These are phyloP conservation scores for Chlamydomonas applanata DNA, from an alignment of 139 green algal genomes.

Conservation along the genomic window DNA sequence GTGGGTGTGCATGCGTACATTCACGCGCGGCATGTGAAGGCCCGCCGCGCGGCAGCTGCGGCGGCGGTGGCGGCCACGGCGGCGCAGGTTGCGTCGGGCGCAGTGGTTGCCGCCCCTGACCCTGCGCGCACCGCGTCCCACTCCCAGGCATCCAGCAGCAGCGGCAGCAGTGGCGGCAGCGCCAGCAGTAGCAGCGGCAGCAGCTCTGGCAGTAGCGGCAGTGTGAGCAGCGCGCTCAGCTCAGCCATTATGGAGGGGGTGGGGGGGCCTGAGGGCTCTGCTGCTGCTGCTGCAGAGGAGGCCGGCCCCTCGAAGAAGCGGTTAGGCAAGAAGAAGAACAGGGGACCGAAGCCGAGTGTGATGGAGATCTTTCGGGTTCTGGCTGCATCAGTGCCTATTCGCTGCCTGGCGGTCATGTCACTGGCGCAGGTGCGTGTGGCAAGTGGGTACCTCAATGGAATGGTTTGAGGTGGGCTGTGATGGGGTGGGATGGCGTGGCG, in stretches of 20 bases:
- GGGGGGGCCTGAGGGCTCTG: too few relatives aligned
- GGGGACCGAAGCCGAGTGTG: slow-evolving; percentile 21
- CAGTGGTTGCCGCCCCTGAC: too few relatives aligned
- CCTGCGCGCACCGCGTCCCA: too few relatives aligned
- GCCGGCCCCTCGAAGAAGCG: slow-evolving; percentile 8
- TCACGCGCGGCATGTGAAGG: slow-evolving; percentile 2
- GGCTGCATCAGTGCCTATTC: slow-evolving; percentile 67
- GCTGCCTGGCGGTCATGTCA: slow-evolving; percentile 88
- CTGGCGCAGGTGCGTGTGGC: slow-evolving; percentile 62
- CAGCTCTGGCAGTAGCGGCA: background rate
- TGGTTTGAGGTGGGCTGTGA: background rate
- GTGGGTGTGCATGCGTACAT: slow-evolving; percentile 40
- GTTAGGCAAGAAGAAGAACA: slow-evolving; percentile 14
- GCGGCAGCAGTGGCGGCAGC: background rate
- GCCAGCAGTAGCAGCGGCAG: slow-evolving; percentile 12
- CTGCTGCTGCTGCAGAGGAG: slow-evolving; percentile 28
- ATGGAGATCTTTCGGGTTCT: slow-evolving; percentile 46
- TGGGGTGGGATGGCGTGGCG: too few relatives aligned
- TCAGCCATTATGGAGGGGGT: too few relatives aligned
- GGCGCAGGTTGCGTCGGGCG: background rate
- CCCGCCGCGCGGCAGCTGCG: slow-evolving; percentile 26
- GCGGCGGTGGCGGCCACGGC: slow-evolving; percentile 3
- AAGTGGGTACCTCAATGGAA: background rate
- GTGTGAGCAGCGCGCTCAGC: too few relatives aligned
- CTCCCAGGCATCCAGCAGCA: too few relatives aligned